Evolutionary conservation across 1,139 yeast species (phyloP).

Genomic region (Hyphopichia khmerensis): DNA sequence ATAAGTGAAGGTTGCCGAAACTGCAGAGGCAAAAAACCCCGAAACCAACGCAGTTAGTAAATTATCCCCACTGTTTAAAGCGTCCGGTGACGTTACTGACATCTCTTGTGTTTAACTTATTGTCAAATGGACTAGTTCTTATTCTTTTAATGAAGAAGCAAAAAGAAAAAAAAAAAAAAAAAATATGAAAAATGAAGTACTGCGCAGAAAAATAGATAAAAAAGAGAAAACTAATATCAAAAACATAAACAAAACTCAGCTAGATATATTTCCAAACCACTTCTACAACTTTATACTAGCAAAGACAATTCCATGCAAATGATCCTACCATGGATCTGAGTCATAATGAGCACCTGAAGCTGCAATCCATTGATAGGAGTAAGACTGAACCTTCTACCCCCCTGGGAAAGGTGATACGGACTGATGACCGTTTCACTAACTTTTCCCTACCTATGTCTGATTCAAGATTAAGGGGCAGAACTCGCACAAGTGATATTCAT

Average conservation of each 20-base stretch:
- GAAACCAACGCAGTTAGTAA: conserved; percentile 66
- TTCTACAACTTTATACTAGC: not conserved
- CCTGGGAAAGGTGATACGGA: conserved; percentile 9
- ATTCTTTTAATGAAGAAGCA: not conserved
- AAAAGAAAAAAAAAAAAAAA: not conserved
- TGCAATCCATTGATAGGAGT: conserved; percentile 4
- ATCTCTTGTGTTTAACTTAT: too few species aligned
- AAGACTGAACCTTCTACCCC: conserved; percentile 34
- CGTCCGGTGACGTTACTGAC: not conserved
- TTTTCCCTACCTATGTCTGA: not conserved
- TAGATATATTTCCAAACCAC: not conserved
- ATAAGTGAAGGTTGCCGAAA: conserved; percentile 69
- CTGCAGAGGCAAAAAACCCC: conserved; percentile 73
- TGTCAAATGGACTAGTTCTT: too few species aligned
- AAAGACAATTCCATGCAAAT: not conserved
- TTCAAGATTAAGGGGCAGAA: not conserved
- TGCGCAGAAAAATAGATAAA: not conserved
- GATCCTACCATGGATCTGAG: not conserved
- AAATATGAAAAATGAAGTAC: not conserved
- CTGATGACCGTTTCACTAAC: not conserved
- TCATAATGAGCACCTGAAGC: not conserved
- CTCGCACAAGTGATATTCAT: conserved; percentile 9
- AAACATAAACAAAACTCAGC: not conserved
- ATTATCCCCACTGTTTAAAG: conserved; percentile 19
- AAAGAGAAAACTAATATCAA: not conserved